These are phyloP conservation scores for Apostasia ramifera DNA, from an alignment of 106 monocot genomes.

Conservation along the genomic window DNA sequence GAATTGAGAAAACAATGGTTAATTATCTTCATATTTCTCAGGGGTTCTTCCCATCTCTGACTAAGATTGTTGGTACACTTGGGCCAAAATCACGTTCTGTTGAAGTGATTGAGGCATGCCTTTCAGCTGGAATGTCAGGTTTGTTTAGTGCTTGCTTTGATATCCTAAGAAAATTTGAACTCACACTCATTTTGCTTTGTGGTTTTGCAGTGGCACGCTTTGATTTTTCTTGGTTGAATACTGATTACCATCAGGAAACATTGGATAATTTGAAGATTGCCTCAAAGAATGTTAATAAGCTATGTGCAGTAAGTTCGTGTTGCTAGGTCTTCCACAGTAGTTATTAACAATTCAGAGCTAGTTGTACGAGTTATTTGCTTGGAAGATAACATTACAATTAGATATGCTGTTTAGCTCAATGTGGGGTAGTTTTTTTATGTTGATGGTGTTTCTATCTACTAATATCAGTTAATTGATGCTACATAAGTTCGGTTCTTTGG, in stretches of 20 bases:
- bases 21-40: slow-evolving; percentile 8
- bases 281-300: slow-evolving; percentile 54
- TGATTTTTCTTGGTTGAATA: slow-evolving; percentile 72
- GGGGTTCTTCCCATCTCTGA: slow-evolving; percentile 52
- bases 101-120: slow-evolving; percentile 60
- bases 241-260: slow-evolving; percentile 81
- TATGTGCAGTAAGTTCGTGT: slow-evolving; percentile 72
- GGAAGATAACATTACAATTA: no score
- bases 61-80: slow-evolving; percentile 67
- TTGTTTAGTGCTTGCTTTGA: slow-evolving; percentile 6
- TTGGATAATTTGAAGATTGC: slow-evolving; percentile 73
- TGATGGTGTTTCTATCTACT: no score
- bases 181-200: slow-evolving; percentile 6
- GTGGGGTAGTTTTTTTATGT: no score
- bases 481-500: no score
- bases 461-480: no score
- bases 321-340: background rate
- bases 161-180: background rate
- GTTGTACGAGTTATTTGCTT: no score
- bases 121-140: slow-evolving; percentile 83
- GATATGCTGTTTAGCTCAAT: no score
- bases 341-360: background rate
- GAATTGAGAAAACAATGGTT: background rate
- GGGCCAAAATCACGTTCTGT: slow-evolving; percentile 73
- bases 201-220: slow-evolving; percentile 68